Percentiles rank a stretch among this genome's conserved stretches.
Evolutionary conservation across 2,329 filamentous ascomycete species (phyloP).

Genomic region (Verticillium isaacii): DNA sequence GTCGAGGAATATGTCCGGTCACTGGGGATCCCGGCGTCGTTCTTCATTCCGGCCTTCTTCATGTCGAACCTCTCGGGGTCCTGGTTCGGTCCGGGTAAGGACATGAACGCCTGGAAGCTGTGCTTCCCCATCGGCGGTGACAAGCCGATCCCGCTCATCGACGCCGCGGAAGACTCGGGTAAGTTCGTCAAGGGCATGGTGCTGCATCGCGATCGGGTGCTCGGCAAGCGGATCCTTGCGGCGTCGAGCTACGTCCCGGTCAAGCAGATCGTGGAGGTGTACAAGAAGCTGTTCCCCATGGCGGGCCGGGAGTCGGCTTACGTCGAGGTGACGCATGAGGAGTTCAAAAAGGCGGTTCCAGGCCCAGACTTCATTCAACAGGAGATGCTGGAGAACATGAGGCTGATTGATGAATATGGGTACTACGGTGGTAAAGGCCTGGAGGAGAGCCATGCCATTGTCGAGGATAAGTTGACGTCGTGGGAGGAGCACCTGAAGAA

Average conservation of each 20-base stretch:
- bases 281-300: conserved; percentile 23
- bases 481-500: conserved; percentile 33
- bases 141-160: conserved; percentile 27
- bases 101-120: conserved; percentile 25
- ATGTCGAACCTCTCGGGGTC: conserved; percentile 42
- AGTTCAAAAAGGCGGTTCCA: background rate
- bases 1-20: conserved; percentile 49
- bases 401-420: conserved; percentile 34
- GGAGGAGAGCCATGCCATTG: conserved; percentile 22
- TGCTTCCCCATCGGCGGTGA: conserved; percentile 23
- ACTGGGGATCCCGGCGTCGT: conserved; percentile 40
- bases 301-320: conserved; percentile 29
- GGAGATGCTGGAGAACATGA: conserved; percentile 37
- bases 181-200: conserved; percentile 27
- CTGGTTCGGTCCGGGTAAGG: conserved; percentile 20
- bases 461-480: conserved; percentile 29
- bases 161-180: conserved; percentile 33
- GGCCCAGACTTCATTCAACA: conserved; percentile 19
- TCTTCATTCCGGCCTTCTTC: conserved; percentile 48
- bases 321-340: conserved; percentile 4
- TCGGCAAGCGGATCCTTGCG: conserved; percentile 28
- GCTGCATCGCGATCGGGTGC: conserved; percentile 13
- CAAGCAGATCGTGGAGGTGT: conserved; percentile 21
- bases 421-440: conserved; percentile 32
- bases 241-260: conserved; percentile 31